Evolutionary conservation across 306 rosid species (phyloP), one percentile per base, ranked within the genome.

Genomic region (Vicia sativa): DNA sequence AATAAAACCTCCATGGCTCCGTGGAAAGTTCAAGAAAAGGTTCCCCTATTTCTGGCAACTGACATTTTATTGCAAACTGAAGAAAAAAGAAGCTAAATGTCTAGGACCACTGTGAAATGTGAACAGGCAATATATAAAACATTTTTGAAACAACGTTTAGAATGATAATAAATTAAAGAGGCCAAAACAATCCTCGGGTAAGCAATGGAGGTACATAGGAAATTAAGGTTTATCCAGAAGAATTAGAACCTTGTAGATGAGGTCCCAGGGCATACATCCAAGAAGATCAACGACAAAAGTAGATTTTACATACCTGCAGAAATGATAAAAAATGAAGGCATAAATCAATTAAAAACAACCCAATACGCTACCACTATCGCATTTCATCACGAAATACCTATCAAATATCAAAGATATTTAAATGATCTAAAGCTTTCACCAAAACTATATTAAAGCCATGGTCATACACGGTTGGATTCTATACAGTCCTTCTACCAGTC

Each of bases 261-360:
- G 62, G 76, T 93, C 99, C 99, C 99, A 93, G 31, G 99, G 99
- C 89, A 93, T 64, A 69, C 99, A 93, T 55, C 82, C 91, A 68
- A 93, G 91, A 37, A 93, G 63, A 70, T 93, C 99, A 62, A 91
- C 15, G 77, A 85, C 65, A 72, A 93, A 93, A 77, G 52, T 19
- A 61, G 89, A 83, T 71, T 85, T 93, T 70, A 93, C 78, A 77
- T 93, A 93, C 82, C 98, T 93, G 81, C 70, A 46, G n/a, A 55
- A 34, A 37, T 67, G 57, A 74, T 5, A 34, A 34, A 65, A 23
- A 52, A 52, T 26, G 26, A 46, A 72, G 11, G 19, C 53, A 38
- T 45, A 55, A 68, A 18, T 35, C 42, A 41, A 62, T 9, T 5
- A 21, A 9, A 68, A 68, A 60, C 39, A 31, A 43, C 72, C 12